Conservation (phyloP, 1,284 basidiomycete genomes). For the Ustilago crameri region DNA sequence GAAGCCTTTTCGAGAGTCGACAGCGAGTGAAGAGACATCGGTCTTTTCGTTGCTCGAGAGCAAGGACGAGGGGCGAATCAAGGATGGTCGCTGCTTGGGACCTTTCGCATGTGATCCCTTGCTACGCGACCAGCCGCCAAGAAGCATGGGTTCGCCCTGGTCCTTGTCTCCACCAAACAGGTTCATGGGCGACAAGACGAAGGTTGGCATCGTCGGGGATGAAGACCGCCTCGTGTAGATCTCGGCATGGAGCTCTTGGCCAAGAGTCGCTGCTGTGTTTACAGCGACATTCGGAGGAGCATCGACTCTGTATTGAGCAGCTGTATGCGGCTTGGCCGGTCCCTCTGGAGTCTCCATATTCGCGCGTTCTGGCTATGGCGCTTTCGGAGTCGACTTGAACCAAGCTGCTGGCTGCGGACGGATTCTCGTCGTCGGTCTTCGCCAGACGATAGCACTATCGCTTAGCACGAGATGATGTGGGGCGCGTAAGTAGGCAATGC, state of each 20-base stretch:
- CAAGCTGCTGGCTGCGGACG: too few relatives aligned
- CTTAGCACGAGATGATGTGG: too few relatives aligned
- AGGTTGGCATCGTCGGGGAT: conserved; percentile 22
- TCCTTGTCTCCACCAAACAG: conserved; percentile 14
- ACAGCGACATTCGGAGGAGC: background rate
- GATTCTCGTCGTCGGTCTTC: too few relatives aligned
- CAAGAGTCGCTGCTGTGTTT: background rate
- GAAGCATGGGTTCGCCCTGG: conserved; percentile 25
- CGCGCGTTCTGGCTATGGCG: too few relatives aligned
- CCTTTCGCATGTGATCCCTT: conserved; percentile 9
- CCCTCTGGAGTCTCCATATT: too few relatives aligned
- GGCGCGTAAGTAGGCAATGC: too few relatives aligned
- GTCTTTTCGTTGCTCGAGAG: conserved; percentile 26
- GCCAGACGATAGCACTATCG: too few relatives aligned
- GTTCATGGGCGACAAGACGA: conserved; percentile 8
- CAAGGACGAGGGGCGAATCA: conserved; percentile 13
- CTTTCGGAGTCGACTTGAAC: too few relatives aligned
- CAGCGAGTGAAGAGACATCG: conserved; percentile 18
- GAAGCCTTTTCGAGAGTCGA: background rate
- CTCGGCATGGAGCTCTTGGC: background rate
- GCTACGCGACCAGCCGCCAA: conserved; percentile 27
- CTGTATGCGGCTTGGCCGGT: too few relatives aligned
- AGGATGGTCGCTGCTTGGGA: conserved; percentile 28
- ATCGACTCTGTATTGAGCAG: conserved; percentile 9
- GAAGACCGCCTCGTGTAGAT: conserved; percentile 15